A percentile compares a stretch with the other conserved stretches of the same genome.
Evolutionary conservation across 495 filamentous ascomycete species (phyloP).

Genomic region (Neurospora sp.): DNA sequence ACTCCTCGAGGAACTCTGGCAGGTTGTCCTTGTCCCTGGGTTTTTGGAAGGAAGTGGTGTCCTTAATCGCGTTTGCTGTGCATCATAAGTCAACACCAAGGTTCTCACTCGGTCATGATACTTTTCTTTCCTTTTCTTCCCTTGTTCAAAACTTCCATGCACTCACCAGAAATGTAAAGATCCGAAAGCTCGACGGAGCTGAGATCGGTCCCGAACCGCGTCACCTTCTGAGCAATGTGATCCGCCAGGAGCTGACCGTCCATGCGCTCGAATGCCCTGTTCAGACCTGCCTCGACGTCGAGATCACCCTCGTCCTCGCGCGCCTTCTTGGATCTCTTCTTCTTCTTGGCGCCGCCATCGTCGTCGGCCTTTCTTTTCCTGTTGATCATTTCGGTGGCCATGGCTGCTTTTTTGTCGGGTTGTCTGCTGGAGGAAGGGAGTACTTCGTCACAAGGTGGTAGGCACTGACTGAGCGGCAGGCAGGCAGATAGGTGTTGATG

Average conservation of each 20-base stretch:
- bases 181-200: conserved; percentile 78
- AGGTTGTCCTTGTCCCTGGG: conserved; percentile 57
- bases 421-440: not conserved
- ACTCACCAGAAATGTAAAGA: conserved; percentile 66
- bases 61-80: conserved; percentile 36
- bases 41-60: conserved; percentile 64
- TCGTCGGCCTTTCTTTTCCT: conserved; percentile 34
- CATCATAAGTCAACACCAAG: not conserved
- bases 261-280: conserved; percentile 72
- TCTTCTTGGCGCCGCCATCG: conserved; percentile 26
- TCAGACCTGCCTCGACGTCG: conserved; percentile 57
- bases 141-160: not conserved
- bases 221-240: conserved; percentile 68
- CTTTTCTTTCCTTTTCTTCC: not conserved
- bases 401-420: not conserved
- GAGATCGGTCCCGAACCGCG: conserved; percentile 66
- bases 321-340: conserved; percentile 47
- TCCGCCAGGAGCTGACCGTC: conserved; percentile 77
- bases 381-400: conserved; percentile 13
- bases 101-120: not conserved
- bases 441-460: not conserved
- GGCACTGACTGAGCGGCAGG: not conserved
- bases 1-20: conserved; percentile 64
- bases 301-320: conserved; percentile 47
- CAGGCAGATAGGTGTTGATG: not conserved